These are phyloP conservation scores for Gyrodon lividus DNA, from an alignment of 768 basidiomycete species.

Conservation along the genomic window DNA sequence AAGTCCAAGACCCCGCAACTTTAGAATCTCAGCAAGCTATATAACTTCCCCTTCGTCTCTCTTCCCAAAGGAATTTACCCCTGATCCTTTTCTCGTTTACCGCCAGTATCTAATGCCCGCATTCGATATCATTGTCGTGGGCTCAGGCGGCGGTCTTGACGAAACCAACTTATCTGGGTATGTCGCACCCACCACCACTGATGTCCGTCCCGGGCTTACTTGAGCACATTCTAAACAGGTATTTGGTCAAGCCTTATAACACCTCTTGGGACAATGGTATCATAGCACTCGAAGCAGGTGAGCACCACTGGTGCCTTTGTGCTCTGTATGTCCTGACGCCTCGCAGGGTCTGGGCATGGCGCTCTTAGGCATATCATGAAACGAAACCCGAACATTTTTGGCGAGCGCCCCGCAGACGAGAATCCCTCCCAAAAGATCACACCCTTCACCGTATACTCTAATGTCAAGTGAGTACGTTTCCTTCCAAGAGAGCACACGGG, in stretches of 20 bases:
- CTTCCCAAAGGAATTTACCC: neutral
- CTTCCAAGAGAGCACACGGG: neutral
- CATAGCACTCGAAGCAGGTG: constrained; percentile 86
- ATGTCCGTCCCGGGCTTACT: constrained; percentile 8
- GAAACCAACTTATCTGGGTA: constrained; percentile 89
- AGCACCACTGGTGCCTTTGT: constrained; percentile 1
- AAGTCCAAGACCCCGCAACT: too few relatives aligned
- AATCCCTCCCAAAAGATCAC: constrained; percentile 16
- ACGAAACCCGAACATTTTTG: constrained; percentile 56
- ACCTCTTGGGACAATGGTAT: constrained; percentile 78
- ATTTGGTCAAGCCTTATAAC: constrained; percentile 74
- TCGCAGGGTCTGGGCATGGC: constrained; percentile 76
- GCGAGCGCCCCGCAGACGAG: constrained; percentile 13
- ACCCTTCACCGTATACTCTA: constrained; percentile 29
- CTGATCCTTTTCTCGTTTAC: neutral
- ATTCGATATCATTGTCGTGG: constrained; percentile 79
- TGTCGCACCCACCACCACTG: constrained; percentile 28
- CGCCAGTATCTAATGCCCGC: constrained; percentile 34
- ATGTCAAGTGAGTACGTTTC: constrained; percentile 30
- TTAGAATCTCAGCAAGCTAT: too few relatives aligned
- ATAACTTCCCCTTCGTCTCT: constrained; percentile 1
- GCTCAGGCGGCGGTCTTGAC: constrained; percentile 84
- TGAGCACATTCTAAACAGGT: constrained; percentile 46
- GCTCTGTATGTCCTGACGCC: neutral
- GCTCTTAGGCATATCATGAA: constrained; percentile 64